Base-by-base conservation (phyloP, 441 rosid genomes). In the Eruca vesicaria region DNA sequence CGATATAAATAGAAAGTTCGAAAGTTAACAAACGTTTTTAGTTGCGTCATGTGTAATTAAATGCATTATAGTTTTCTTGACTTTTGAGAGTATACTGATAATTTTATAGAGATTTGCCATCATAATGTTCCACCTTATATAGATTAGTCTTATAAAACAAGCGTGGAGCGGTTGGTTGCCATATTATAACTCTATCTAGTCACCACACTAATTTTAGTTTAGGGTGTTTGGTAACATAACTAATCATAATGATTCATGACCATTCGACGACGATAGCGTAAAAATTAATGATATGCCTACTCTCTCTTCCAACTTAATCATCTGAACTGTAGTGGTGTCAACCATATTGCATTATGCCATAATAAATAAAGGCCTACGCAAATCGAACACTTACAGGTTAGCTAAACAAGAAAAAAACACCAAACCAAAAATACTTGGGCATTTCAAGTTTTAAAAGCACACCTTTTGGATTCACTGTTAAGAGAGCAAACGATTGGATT, bases 1-100 rank as follows among this genome's bases (percentile, higher is more conserved):
- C 2, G 14, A n/a, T 0, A 28, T 6, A 5, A 41, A 48, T 2
- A 7, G 38, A 26, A 59, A 63, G 35, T 58, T 74, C 32, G 20
- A 9, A 58, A 57, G 52, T 15, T 61, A 50, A 18, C 60, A 19
- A 61, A 26, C 29, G 28, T 53, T 16, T 35, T 8, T 6, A 52
- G 52, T 68, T 26, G 73, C 79, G 57, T 75, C 64, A 52, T 61
- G 20, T 62, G 35, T 75, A 75, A 53, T 62, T 14, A 68, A 48
- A 10, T 66, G 66, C 66, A 58, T 73, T 5, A 57, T 58, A 43
- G n/a, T 29, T 56, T 41, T 23, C 60, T 29, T 66, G n/a, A 58
- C 60, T 63, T 63, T 32, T 72, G 15, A 21, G 66, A 52, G 48
- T n/a, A 31, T 71, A 20, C 3, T 43, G 48, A 12, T 2, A 16